Evolutionary conservation across 352 stramenopile species (phyloP), one percentile per base, ranked within the genome.

Genomic region (Phytophthora hybrid): DNA sequence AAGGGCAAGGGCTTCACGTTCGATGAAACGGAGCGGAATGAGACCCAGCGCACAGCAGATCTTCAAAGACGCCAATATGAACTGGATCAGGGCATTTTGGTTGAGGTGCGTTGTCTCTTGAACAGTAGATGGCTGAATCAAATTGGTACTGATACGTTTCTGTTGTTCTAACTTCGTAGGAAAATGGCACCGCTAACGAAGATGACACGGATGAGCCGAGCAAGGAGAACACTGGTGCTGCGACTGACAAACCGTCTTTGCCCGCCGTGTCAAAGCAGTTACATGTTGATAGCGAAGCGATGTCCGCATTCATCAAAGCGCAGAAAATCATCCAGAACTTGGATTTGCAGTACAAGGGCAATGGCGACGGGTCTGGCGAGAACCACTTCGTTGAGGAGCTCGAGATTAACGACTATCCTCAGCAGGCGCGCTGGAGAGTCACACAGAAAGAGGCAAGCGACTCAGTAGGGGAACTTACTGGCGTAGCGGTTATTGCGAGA

Each of bases 1-100:
- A 97, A 98, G 76, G 98, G 97, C 52, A 99, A 98, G 69, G 98
- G 98, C 5, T 99, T 98, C 80, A 99, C 96, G 2, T 99, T 99
- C 71, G 98, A 99, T 69, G 97, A 98, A 32, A 98, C 81, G 16
- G 98, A 99, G 77, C 92, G 98, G 64, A 99, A 93, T 56, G 98
- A 99, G 78, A 89, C 95, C 11, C 98, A 99, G 74, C 93, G 97
- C 51, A 86, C 94, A 31, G 94, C 94, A 46, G 89, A 97, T 72
- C 76, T 98, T 49, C 95, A 99, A 72, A 90, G 85, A 41, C 90
- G 93, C 6, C 93, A 97, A 65, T 97, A 97, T 60, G 91, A 97
- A 69, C 77, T 97, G 23, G 89, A 97, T 54, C 83, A 97, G 63
- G 92, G 90, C 21, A 93, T 95, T 46, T 69, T 91, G 31, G 79